Evolutionary conservation across 2,329 filamentous ascomycete genomes (phyloP).

Genomic region (Myriosclerotinia curreyana): DNA sequence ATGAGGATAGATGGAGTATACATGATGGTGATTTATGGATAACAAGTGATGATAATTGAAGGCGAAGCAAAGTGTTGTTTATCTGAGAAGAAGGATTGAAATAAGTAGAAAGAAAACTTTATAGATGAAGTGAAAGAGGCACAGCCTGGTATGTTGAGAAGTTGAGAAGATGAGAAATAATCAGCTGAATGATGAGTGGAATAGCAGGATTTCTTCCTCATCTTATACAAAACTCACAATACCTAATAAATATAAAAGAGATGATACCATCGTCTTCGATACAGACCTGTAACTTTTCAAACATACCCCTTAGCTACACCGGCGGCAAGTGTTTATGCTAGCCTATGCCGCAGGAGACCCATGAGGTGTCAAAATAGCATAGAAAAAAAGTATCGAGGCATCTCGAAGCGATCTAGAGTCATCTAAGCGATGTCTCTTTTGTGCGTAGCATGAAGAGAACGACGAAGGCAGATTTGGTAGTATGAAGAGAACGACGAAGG

Average conservation of each 20-base stretch:
- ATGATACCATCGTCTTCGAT: too few relatives aligned
- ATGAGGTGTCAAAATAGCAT: not conserved
- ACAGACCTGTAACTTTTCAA: not conserved
- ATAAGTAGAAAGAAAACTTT: not conserved
- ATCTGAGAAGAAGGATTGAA: not conserved
- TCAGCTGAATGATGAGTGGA: not conserved
- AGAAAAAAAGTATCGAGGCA: too few relatives aligned
- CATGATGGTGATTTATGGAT: not conserved
- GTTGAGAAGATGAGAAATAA: not conserved
- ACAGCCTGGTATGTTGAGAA: conserved; percentile 2
- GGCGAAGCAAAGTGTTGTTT: not conserved
- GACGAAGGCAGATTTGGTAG: too few relatives aligned
- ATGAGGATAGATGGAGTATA: not conserved
- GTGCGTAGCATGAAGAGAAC: too few relatives aligned
- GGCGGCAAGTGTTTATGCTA: not conserved
- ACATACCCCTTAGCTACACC: too few relatives aligned
- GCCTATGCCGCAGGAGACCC: not conserved
- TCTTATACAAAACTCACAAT: not conserved
- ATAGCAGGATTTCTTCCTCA: too few relatives aligned
- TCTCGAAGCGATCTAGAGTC: too few relatives aligned
- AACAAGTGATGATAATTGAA: not conserved
- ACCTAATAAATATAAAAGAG: not conserved
- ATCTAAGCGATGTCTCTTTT: too few relatives aligned
- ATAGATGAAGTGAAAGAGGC: not conserved
- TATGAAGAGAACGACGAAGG: too few relatives aligned